Conservation (phyloP, 2,329 filamentous ascomycete species). For the Fusarium sp. region DNA sequence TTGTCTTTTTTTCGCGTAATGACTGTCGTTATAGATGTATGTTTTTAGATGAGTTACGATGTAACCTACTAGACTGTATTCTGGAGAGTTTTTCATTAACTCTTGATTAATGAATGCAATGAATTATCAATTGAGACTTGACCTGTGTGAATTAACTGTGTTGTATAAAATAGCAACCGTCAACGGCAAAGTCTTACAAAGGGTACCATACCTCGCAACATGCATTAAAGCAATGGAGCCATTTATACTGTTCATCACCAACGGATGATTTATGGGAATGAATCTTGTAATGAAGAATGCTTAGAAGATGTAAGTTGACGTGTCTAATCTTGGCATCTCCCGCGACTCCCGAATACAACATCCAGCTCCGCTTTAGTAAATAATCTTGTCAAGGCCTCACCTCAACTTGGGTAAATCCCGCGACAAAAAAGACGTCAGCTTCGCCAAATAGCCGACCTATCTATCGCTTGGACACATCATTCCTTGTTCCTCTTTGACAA, state of each 20-base stretch:
- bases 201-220: background rate
- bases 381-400: too few species aligned
- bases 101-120: background rate
- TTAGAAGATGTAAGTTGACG: background rate
- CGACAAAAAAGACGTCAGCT: background rate
- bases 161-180: background rate
- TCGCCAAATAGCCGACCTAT: background rate
- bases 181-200: background rate
- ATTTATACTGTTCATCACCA: background rate
- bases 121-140: background rate
- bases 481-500: background rate
- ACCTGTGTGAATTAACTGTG: background rate
- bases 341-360: background rate
- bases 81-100: background rate
- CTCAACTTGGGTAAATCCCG: too few species aligned
- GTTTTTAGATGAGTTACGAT: conserved; percentile 10
- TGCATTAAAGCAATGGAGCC: background rate
- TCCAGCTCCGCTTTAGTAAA: background rate
- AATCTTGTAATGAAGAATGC: background rate
- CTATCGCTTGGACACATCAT: background rate
- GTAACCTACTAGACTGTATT: background rate
- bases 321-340: background rate
- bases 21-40: conserved; percentile 1
- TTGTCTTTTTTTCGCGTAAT: background rate
- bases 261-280: background rate